A percentile compares a stretch with the other conserved stretches of the same genome.
These are phyloP conservation scores for Ammopiptanthus mongolicus DNA, from an alignment of 306 rosid species.

Conservation along the genomic window DNA sequence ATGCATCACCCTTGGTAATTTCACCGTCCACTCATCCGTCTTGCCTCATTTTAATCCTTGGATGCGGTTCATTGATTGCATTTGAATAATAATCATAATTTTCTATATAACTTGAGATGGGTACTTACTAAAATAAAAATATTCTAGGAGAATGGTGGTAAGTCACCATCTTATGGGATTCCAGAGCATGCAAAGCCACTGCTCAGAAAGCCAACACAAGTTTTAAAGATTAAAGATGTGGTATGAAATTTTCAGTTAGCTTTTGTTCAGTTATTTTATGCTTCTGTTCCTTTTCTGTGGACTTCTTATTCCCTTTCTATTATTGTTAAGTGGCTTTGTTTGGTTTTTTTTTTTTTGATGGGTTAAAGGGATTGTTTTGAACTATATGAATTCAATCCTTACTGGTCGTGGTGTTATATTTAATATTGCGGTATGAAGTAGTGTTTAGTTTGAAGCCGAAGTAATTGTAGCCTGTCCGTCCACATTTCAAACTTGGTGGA, in stretches of 20 bases:
- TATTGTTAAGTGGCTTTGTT: background rate
- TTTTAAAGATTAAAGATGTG: conserved; percentile 78
- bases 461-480: conserved; percentile 4
- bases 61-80: conserved; percentile 1
- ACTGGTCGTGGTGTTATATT: background rate
- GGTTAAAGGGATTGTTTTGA: background rate
- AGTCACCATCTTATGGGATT: conserved; percentile 49
- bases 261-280: background rate
- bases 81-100: background rate
- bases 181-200: conserved; percentile 82
- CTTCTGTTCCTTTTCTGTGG: background rate
- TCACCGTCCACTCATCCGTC: background rate
- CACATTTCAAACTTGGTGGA: background rate
- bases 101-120: conserved; percentile 2
- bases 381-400: background rate
- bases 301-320: background rate
- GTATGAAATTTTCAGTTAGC: conserved; percentile 33
- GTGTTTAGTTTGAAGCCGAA: background rate
- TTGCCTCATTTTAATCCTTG: background rate
- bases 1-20: conserved; percentile 49
- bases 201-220: conserved; percentile 62
- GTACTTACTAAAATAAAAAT: conserved; percentile 12
- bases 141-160: conserved; percentile 50
- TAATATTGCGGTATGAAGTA: background rate
- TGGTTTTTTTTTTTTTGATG: background rate